These are phyloP conservation scores for Amylostereum areolatum DNA, from an alignment of 1,284 basidiomycete genomes.

Conservation along the genomic window DNA sequence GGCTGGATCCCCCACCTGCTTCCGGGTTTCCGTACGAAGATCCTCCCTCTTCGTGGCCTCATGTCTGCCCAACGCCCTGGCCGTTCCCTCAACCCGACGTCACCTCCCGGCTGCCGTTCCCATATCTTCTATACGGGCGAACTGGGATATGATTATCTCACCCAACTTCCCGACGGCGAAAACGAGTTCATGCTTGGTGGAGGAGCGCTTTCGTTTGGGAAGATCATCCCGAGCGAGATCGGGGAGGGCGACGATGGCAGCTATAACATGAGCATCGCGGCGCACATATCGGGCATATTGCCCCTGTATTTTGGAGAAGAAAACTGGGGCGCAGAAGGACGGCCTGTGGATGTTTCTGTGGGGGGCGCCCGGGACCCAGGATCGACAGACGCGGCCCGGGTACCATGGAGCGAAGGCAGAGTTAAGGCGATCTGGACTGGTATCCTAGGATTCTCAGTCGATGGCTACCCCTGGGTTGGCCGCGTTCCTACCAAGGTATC, in stretches of 20 bases:
- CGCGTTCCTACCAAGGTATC: slow-evolving; percentile 31
- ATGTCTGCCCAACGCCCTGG: slow-evolving; percentile 65
- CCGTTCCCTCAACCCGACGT: slow-evolving; percentile 19
- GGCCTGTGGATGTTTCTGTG: too few species aligned
- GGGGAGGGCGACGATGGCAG: slow-evolving; percentile 37
- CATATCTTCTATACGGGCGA: slow-evolving; percentile 53
- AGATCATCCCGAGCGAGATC: slow-evolving; percentile 30
- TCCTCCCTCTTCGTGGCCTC: slow-evolving; percentile 52
- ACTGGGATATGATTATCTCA: slow-evolving; percentile 63
- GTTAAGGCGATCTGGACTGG: slow-evolving; percentile 47
- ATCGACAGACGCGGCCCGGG: slow-evolving; percentile 8
- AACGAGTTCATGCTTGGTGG: slow-evolving; percentile 63
- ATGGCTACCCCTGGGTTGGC: slow-evolving; percentile 41
- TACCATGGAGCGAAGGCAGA: slow-evolving; percentile 31
- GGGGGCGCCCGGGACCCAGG: slow-evolving; percentile 15
- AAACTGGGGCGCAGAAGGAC: slow-evolving; percentile 32
- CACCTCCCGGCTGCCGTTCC: slow-evolving; percentile 35
- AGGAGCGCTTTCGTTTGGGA: slow-evolving; percentile 31
- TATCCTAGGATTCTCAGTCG: slow-evolving; percentile 42
- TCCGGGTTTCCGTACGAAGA: slow-evolving; percentile 33
- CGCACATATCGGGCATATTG: slow-evolving; percentile 33
- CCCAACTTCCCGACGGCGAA: slow-evolving; percentile 49
- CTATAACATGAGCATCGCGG: slow-evolving; percentile 26
- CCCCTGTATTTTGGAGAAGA: slow-evolving; percentile 37
- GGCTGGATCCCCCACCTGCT: slow-evolving; percentile 69